Evolutionary conservation across 2,329 filamentous ascomycete genomes (phyloP), one percentile per base, ranked within the genome.

Genomic region (Lecanicillium sp.): DNA sequence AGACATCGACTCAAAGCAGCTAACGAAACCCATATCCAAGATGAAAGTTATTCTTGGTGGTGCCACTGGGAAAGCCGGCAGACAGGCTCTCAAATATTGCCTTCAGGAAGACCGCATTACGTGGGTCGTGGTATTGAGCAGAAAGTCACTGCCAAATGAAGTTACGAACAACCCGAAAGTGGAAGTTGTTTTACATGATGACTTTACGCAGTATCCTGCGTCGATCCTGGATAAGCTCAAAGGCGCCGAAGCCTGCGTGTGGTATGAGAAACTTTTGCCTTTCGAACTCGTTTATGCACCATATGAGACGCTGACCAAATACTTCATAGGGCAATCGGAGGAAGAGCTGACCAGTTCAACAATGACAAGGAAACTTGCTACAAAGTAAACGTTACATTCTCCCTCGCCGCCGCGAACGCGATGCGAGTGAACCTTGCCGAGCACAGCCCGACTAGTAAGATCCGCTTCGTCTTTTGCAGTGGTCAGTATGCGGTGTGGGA

Each of bases 21-120:
- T n/a, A n/a, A n/a, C n/a, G n/a, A n/a, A n/a, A n/a, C n/a, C n/a
- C n/a, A n/a, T n/a, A n/a, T n/a, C 36, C 19, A 44, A 27, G 36
- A 78, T 80, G 75, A 78, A 79, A 51, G 59, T 80, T 48, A 68
- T 81, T 42, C 58, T 81, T 27, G 66, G 71, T 6, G 76, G 76
- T 34, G 62, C 62, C 16, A 80, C 74, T n/a, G 76, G 77, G 45
- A 67, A 68, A 48, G 65, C 78, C 40, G 77, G 76, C 40, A 50
- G 58, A 20, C 69, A 71, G 48, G 63, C 78, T 20, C 63, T 80
- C 37, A 53, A 58, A 8, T 65, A 71, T 46, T 71, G 68, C 49
- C 63, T 80, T 38, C 49, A 51, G 4, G 61, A 70, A 50, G 56
- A 64, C 14, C 56, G 57, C 48, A 71, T 81, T 55, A 68, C 64